Evolutionary conservation across 192 early-diverging fungal species (phyloP), one percentile per base, ranked within the genome.

Genomic region (Physocladia obscura): DNA sequence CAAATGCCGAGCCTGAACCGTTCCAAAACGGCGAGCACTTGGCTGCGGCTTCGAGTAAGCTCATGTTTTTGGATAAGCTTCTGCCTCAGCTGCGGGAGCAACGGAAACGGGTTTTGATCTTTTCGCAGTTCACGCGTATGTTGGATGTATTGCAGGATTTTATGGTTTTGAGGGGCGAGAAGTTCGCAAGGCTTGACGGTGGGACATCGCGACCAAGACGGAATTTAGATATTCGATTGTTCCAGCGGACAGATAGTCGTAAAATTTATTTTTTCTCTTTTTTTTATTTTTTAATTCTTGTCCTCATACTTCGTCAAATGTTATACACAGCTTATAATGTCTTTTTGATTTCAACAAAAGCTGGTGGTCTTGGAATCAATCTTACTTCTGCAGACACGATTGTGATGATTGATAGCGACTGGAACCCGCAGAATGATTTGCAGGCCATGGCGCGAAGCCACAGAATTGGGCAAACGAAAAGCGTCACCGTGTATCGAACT

Each of bases 361-460:
- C 97, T 3, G 94, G 97, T 55, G 95, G 95, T 5, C 83, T 99
- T 49, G 97, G 97, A 21, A 96, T 99, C 79, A 99, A 99, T 64
- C 75, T 99, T 40, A 90, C 90, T 31, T 90, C 93, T 0, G 95
- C 97, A 0, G 94, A 98, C 67, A 95, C 93, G 4, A 94, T 98
- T 4, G 91, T 98, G 54, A 89, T 98, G 58, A 97, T 93, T 52
- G 81, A 85, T 67, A 76, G 62, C 22, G 93, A 94, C 22, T 92
- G 89, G 67, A 96, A 96, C 57, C 94, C 94, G 4, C 93, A 94
- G 37, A 77, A 74, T 39, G 77, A 79, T 56, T 40, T 74, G 24
- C 78, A 80, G 62, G 94, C 94, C 0, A 88, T 92, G 69, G 92
- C 92, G 49, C 87, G 94, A 3, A 90, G 91, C 2, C 79, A 81